phyloP scores from a whole-genome alignment of 257 asterid species.

The Plantago elongata region DNA sequence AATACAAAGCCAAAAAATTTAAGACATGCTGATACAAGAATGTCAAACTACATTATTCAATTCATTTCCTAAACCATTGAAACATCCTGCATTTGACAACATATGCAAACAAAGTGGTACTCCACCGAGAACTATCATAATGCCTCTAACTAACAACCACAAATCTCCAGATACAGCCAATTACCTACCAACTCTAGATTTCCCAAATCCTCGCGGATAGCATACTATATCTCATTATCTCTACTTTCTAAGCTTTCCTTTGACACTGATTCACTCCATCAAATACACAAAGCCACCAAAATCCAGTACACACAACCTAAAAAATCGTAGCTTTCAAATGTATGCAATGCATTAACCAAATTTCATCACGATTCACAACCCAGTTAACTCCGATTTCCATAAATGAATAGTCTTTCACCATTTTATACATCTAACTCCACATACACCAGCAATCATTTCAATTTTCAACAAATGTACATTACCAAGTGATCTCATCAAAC shows the following conservation, averaged over 20 bases:
- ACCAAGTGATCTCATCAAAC: no score
- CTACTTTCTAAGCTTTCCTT: no score
- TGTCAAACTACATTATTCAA: constrained; percentile 1
- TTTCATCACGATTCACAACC: background rate
- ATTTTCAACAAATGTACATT: background rate
- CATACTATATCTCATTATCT: no score
- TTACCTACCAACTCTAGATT: constrained; percentile 3
- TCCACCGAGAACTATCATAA: constrained; percentile 3
- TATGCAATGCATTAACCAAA: constrained; percentile 10
- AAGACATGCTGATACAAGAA: background rate
- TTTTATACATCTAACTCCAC: background rate
- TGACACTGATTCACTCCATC: constrained; percentile 3
- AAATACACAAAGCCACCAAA: background rate
- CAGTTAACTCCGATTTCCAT: no score
- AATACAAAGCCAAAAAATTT: background rate
- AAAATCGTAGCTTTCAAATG: background rate
- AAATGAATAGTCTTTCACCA: background rate
- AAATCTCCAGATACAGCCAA: background rate
- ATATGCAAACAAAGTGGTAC: constrained; percentile 1
- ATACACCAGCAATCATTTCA: background rate
- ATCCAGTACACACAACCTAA: constrained; percentile 8
- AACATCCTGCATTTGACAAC: background rate
- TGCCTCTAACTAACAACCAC: background rate
- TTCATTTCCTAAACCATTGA: constrained; percentile 5
- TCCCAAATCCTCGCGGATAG: background rate